phyloP scores from a whole-genome alignment of 2,329 filamentous ascomycete genomes.

The Xylaria hypoxylon region DNA sequence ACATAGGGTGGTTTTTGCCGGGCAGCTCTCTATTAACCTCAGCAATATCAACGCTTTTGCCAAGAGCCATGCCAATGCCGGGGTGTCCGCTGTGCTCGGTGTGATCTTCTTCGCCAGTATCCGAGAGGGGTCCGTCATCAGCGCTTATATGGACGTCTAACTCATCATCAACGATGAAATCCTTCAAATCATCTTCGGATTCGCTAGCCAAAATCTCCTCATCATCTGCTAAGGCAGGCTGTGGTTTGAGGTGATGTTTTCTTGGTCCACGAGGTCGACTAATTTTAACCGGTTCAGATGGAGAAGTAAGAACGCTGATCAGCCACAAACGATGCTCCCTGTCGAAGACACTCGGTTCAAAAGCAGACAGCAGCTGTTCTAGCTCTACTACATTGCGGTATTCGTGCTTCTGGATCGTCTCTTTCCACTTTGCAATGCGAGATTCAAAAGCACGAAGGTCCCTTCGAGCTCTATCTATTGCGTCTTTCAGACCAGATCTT shows the following conservation, averaged over 20 bases:
- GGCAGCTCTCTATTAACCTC: not conserved
- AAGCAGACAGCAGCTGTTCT: constrained; percentile 63
- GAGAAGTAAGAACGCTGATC: constrained; percentile 59
- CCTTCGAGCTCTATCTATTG: constrained; percentile 59
- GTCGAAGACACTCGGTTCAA: constrained; percentile 75
- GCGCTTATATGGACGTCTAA: constrained; percentile 8
- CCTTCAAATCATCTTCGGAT: constrained; percentile 59
- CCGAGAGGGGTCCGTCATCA: constrained; percentile 11
- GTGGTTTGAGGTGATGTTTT: constrained; percentile 35
- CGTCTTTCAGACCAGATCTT: constrained; percentile 53
- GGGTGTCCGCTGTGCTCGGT: not conserved
- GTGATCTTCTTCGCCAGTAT: constrained; percentile 26
- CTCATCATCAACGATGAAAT: constrained; percentile 63
- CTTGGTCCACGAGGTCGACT: constrained; percentile 43
- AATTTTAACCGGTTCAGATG: constrained; percentile 55
- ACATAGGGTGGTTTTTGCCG: not conserved
- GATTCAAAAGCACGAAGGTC: constrained; percentile 57
- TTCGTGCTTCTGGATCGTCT: constrained; percentile 62
- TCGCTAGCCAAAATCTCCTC: constrained; percentile 65
- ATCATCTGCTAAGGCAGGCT: constrained; percentile 50
- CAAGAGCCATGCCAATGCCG: not conserved
- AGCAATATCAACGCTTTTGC: not conserved
- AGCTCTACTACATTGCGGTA: constrained; percentile 68
- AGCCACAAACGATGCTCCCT: constrained; percentile 66
- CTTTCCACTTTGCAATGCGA: constrained; percentile 67